These are phyloP conservation scores for Alternaria sp. DNA, from an alignment of 2,329 filamentous ascomycete genomes.

Conservation along the genomic window DNA sequence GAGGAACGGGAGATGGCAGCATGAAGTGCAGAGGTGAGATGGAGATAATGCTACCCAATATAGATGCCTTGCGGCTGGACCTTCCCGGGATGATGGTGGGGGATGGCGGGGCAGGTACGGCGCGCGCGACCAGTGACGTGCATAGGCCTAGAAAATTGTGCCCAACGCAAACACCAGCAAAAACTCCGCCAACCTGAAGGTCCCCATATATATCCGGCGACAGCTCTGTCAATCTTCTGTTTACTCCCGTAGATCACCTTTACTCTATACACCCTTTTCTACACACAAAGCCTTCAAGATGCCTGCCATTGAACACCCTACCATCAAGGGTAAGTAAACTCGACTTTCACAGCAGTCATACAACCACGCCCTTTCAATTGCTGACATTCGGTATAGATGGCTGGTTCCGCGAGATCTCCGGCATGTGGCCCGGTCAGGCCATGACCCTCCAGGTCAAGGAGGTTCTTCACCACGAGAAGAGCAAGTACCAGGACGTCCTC, in stretches of 20 bases:
- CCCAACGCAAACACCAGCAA: slow-evolving; percentile 14
- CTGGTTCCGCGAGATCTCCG: slow-evolving; percentile 98
- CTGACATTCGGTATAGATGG: slow-evolving; percentile 71
- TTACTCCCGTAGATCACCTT: slow-evolving; percentile 11
- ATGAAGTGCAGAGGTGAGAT: neutral
- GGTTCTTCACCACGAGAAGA: slow-evolving; percentile 98
- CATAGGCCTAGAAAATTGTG: slow-evolving; percentile 17
- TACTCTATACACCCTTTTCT: slow-evolving; percentile 1
- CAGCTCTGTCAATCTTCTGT: slow-evolving; percentile 17
- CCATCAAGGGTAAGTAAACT: slow-evolving; percentile 69
- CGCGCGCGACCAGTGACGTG: slow-evolving; percentile 30
- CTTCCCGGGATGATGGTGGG: slow-evolving; percentile 10
- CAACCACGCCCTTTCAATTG: neutral
- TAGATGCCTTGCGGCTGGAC: slow-evolving; percentile 18
- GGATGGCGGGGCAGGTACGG: slow-evolving; percentile 18
- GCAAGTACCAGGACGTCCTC: slow-evolving; percentile 97
- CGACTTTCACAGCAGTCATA: neutral
- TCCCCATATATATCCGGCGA: slow-evolving; percentile 28
- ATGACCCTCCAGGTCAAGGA: slow-evolving; percentile 93
- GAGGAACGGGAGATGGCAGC: neutral
- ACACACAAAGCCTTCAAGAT: slow-evolving; percentile 54
- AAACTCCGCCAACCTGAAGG: slow-evolving; percentile 29
- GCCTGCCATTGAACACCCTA: slow-evolving; percentile 73
- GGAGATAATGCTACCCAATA: neutral
- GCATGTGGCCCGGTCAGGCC: slow-evolving; percentile 99